Base-by-base conservation (phyloP, 1,284 basidiomycete genomes). In the Xanthoconium separans region DNA sequence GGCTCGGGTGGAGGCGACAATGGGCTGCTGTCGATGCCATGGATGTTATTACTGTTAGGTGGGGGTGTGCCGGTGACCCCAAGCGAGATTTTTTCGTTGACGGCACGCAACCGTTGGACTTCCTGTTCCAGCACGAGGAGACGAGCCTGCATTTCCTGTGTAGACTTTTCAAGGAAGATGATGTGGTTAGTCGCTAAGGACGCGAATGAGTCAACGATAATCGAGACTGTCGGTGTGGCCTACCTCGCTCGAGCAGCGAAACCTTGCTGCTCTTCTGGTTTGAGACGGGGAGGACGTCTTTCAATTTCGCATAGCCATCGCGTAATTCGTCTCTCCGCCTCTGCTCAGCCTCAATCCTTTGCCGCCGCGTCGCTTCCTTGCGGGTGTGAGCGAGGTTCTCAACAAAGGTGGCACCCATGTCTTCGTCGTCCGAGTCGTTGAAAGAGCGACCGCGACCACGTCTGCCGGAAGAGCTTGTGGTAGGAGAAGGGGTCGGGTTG, bases 261-360 rank as follows among this genome's bases (percentile, higher is more conserved):
- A 91, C 87, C 70, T 95, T 95, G 75, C 88, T 91, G 67, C 85
- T 86, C 73, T 93, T 91, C 77, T 93, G 91, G 71, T 90, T 92
- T 15, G 89, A 89, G 44, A 85, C 79, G 2, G 92, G 92, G 6
- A 95, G 77, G 27, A 88, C 88, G 57, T 91, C 90, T 73, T 92
- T 93, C 66, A 95, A 77, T 65, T 88, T 84, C 36, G 88, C 85
- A 72, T 94, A 95, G 20, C 91, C 93, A 64, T 93, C 90, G 58
- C 91, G 80, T 54, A 94, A 79, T 73, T 93, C 91, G 69, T 94
- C 90, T 60, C 92, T 80, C 55, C 93, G 80, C 50, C 90, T 77
- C 75, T 95, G 89, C 69, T 89, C 87, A n/a, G 89, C 89, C 74
- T 91, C 88, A 57, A 91, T 92, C 56, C 90, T 78, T 73, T 92